Evolutionary conservation across 2,329 filamentous ascomycete species (phyloP).

Genomic region (Phialocephala sp.): DNA sequence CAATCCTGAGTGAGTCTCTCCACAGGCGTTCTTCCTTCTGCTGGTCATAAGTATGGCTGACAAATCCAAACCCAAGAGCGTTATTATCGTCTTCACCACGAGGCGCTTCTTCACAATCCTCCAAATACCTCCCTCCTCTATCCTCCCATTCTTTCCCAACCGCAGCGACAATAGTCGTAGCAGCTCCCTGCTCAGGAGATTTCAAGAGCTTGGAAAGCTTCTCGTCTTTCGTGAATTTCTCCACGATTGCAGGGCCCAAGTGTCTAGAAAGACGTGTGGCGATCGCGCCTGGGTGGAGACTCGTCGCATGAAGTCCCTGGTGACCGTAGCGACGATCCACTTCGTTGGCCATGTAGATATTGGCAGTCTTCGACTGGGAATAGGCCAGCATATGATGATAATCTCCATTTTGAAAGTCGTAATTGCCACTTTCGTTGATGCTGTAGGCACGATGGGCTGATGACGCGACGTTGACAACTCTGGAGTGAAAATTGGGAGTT

Average conservation of each 20-base stretch:
- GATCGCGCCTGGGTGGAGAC: conserved; percentile 49
- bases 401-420: conserved; percentile 36
- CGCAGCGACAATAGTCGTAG: conserved; percentile 49
- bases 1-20: conserved; percentile 45
- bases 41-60: conserved; percentile 5
- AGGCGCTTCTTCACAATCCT: background rate
- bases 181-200: conserved; percentile 48
- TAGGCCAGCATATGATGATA: conserved; percentile 48
- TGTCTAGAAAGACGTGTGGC: conserved; percentile 39
- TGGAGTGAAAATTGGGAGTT: conserved; percentile 48
- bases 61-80: background rate
- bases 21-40: conserved; percentile 43
- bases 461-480: conserved; percentile 54
- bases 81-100: conserved; percentile 4
- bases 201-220: conserved; percentile 40
- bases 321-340: conserved; percentile 51
- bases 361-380: conserved; percentile 51
- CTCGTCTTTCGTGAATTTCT: conserved; percentile 41
- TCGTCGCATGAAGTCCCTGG: conserved; percentile 46
- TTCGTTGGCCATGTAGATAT: conserved; percentile 53
- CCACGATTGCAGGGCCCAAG: conserved; percentile 46
- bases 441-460: conserved; percentile 49
- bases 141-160: conserved; percentile 49
- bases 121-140: conserved; percentile 34
- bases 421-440: conserved; percentile 47